Percentiles rank a stretch among this genome's conserved stretches.
phyloP scores from a whole-genome alignment of 1,139 yeast genomes.

The Pichia inconspicua region DNA sequence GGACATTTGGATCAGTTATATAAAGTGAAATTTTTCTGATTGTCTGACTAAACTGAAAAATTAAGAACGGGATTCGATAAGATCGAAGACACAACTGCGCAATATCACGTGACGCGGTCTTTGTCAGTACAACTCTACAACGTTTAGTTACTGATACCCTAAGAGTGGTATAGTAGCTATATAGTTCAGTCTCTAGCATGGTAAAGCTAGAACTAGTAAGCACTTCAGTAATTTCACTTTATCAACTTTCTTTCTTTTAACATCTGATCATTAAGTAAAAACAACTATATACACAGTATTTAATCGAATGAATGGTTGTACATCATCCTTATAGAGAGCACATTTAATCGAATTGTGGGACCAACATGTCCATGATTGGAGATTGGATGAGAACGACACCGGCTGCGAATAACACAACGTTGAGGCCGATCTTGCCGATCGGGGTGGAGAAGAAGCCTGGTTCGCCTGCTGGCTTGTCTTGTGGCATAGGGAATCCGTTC shows the following conservation, averaged over 20 bases:
- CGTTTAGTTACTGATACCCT: too few relatives aligned
- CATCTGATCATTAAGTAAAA: too few relatives aligned
- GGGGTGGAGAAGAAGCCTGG: slow-evolving; percentile 54
- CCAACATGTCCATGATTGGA: slow-evolving; percentile 73
- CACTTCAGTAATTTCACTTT: too few relatives aligned
- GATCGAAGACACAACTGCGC: not conserved
- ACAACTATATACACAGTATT: not conserved
- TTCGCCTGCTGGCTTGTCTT: slow-evolving; percentile 23
- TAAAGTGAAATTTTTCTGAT: not conserved
- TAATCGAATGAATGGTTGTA: not conserved
- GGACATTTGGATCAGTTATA: not conserved
- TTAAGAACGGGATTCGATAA: not conserved
- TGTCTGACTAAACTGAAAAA: not conserved
- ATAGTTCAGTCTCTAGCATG: too few relatives aligned
- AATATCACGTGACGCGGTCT: not conserved
- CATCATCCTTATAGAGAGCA: not conserved
- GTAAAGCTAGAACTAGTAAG: too few relatives aligned
- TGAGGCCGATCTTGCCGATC: slow-evolving; percentile 53
- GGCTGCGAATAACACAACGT: slow-evolving; percentile 56
- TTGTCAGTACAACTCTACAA: too few relatives aligned
- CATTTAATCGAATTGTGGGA: slow-evolving; percentile 52
- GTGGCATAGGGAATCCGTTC: slow-evolving; percentile 28
- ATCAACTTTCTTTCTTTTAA: too few relatives aligned
- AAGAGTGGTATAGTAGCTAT: too few relatives aligned
- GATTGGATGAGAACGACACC: slow-evolving; percentile 74